Conservation (phyloP, 1,139 yeast genomes). For the Trichomonascaceae sp. region DNA sequence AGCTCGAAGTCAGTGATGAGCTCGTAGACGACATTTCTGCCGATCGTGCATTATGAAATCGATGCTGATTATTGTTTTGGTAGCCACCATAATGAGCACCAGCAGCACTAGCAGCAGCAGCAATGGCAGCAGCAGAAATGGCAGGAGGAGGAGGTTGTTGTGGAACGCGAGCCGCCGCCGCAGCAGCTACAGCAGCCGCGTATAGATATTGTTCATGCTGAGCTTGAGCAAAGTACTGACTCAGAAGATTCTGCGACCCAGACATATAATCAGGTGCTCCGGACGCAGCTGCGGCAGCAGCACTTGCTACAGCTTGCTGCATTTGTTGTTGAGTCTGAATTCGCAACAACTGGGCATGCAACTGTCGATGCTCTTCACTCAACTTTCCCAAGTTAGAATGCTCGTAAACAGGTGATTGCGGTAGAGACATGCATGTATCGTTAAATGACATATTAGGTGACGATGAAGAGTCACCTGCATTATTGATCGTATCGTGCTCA, state of each 20-base stretch:
- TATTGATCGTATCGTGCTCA: background rate
- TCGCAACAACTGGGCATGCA: constrained; percentile 7
- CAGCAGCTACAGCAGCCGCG: constrained; percentile 47
- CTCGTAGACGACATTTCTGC: constrained; percentile 5
- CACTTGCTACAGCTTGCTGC: constrained; percentile 10
- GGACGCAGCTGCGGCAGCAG: constrained; percentile 9
- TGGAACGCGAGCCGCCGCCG: constrained; percentile 22
- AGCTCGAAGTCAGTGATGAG: constrained; percentile 6
- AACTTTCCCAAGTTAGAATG: background rate
- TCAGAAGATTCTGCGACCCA: constrained; percentile 44
- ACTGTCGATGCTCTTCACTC: constrained; percentile 8
- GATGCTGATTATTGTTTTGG: constrained; percentile 10
- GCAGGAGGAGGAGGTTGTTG: constrained; percentile 8
- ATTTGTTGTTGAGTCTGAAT: constrained; percentile 9
- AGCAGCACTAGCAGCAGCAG: constrained; percentile 10
- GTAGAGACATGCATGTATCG: constrained; percentile 9
- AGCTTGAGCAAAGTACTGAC: constrained; percentile 65
- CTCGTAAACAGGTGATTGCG: constrained; percentile 8
- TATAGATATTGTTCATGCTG: constrained; percentile 57
- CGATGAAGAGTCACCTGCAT: constrained; percentile 1
- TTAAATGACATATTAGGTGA: constrained; percentile 7
- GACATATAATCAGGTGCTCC: constrained; percentile 8
- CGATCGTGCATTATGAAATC: constrained; percentile 8
- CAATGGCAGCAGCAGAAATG: constrained; percentile 7
- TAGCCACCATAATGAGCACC: constrained; percentile 7